Percentiles rank a stretch among this genome's conserved stretches.
These are phyloP conservation scores for Kurtzmaniella quercitrusa DNA, from an alignment of 1,139 yeast species.

Conservation along the genomic window DNA sequence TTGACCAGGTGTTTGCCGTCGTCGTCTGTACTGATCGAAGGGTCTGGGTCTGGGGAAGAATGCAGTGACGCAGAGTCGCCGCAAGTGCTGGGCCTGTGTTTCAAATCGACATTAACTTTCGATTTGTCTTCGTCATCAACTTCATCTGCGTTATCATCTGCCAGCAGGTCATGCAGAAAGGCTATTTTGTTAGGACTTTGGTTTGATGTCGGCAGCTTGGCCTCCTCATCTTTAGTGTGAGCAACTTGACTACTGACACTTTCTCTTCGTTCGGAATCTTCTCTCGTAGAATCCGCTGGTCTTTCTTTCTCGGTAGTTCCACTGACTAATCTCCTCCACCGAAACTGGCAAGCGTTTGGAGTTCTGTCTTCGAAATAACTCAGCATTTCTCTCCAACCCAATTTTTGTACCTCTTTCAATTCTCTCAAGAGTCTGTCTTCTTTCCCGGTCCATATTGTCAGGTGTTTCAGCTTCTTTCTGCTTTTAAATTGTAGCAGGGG, in stretches of 20 bases:
- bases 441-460: constrained; percentile 37
- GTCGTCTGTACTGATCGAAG: background rate
- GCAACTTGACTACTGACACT: background rate
- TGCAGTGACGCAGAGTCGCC: background rate
- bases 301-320: constrained; percentile 15
- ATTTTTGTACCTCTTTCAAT: constrained; percentile 36
- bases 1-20: constrained; percentile 2
- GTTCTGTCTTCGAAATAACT: constrained; percentile 40
- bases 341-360: constrained; percentile 45
- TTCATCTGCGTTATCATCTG: background rate
- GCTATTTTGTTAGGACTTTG: background rate
- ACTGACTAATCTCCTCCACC: constrained; percentile 42
- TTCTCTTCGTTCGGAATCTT: constrained; percentile 5
- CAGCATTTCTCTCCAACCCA: constrained; percentile 45
- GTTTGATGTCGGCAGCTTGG: background rate
- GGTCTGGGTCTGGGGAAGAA: background rate
- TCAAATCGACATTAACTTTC: background rate
- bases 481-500: constrained; percentile 5
- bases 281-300: background rate
- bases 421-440: constrained; percentile 36
- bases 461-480: constrained; percentile 25
- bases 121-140: background rate
- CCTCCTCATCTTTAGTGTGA: background rate
- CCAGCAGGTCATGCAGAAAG: background rate
- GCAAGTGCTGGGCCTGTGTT: background rate